These are phyloP conservation scores for Aspergillus texensis DNA, from an alignment of 2,329 filamentous ascomycete genomes.

Conservation along the genomic window DNA sequence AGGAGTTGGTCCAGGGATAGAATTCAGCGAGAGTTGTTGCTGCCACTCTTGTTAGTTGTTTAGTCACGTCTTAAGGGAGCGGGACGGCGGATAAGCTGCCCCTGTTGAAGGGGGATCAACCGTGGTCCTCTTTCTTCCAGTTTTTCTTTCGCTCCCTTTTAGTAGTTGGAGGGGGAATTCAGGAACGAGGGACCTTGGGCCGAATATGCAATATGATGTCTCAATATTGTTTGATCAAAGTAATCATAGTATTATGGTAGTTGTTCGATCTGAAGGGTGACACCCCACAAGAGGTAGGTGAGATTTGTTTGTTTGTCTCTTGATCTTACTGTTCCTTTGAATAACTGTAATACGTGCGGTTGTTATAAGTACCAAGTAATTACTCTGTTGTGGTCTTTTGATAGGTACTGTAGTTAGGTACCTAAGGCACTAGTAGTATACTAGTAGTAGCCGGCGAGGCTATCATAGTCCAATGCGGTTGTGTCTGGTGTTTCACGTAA, in stretches of 20 bases:
- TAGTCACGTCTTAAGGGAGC: constrained; percentile 6
- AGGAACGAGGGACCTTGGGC: background rate
- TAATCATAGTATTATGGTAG: background rate
- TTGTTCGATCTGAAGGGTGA: background rate
- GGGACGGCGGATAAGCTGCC: constrained; percentile 3
- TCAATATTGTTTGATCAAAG: background rate
- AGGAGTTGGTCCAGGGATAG: background rate
- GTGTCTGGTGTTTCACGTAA: background rate
- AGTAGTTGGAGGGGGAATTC: background rate
- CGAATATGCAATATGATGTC: background rate
- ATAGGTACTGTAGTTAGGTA: background rate
- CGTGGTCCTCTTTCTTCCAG: background rate
- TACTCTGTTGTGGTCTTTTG: background rate
- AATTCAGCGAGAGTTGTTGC: background rate
- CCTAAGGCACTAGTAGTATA: background rate
- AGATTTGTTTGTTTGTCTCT: background rate
- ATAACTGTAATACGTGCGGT: background rate
- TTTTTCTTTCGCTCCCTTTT: background rate
- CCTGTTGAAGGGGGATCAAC: constrained; percentile 8
- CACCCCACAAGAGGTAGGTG: background rate
- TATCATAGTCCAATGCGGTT: background rate
- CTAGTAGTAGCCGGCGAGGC: background rate
- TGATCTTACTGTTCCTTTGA: background rate
- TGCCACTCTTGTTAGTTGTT: background rate
- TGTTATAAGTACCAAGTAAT: background rate